Evolutionary conservation across 2,329 filamentous ascomycete species (phyloP), one percentile per base, ranked within the genome.

Genomic region (Cladosporium sp.): DNA sequence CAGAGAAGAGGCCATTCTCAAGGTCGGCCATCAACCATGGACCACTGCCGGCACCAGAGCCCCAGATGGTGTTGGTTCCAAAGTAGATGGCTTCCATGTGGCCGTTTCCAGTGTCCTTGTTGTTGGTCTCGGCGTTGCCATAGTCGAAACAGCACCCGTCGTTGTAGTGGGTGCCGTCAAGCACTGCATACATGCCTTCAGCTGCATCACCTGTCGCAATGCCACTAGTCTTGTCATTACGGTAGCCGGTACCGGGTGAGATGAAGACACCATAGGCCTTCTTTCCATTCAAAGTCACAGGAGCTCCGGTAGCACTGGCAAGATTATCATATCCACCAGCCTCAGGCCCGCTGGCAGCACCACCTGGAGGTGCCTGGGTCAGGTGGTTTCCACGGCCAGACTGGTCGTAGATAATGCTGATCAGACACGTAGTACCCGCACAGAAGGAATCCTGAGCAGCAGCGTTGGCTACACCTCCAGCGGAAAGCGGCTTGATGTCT

Each of bases 11-110:
- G 3, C 86, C 85, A 67, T 90, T 89, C 73, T 90, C 88, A 0
- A 90, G 81, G 75, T 90, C 88, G 0, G 87, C 88, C 86, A 90
- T 89, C 69, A 90, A 73, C 88, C 88, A 90, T 0, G 88, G 88
- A 0, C 88, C 87, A 52, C 70, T 81, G 53, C 87, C 87, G 4
- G 84, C 65, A 10, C 88, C 88, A 8, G 74, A 76, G 21, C 87
- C 87, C 84, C 85, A 88, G 69, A 66, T 66, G 0, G 79, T 86
- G 73, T 72, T 83, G 73, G 79, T 77, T 0, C 88, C 88, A 70
- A 82, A 89, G 80, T 89, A 90, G 66, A 90, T 85, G 64, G 88
- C 85, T 72, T 90, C 88, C 88, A 90, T 90, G 71, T 89, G 87
- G 18, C 85, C 88, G 62, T 84, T 83, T 2, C 88, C 88, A 0